Evolutionary conservation across 495 filamentous ascomycete species (phyloP), one percentile per base, ranked within the genome.

Genomic region (Podospora didyma): DNA sequence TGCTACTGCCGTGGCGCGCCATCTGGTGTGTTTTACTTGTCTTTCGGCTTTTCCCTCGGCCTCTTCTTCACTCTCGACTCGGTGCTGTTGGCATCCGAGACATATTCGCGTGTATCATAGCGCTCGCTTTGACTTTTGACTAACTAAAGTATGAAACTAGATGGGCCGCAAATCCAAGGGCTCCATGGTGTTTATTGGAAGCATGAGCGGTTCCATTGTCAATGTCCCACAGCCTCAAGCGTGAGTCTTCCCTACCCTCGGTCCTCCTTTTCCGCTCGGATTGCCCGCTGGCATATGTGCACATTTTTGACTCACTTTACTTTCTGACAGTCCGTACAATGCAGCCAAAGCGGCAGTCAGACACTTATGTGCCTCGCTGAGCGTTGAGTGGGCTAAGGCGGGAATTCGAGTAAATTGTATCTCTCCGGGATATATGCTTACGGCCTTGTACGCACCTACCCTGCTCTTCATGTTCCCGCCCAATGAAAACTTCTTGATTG

Each of bases 211-310:
- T 42, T 72, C 85, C 35, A 90, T 97, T 60, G 92, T 97, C 66
- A 97, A 97, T 58, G 85, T 97, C 6, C 93, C 93, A 2, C 93
- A 98, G 70, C 91, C 91, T 6, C 93, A 97, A 69, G 87, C 89
- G 63, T 79, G 65, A 69, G 75, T 66, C 28, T 39, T 19, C 37
- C 14, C 51, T 20, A 0, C 35, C 39, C 44, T 46, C 42, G 3
- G 26, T 31, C 26, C 9, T 31, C 9, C 9, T 22, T 37, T 21
- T 22, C 10, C 19, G 7, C 17, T 28, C 44, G 7, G 24, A 2
- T 41, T 51, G n/a, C 28, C n/a, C n/a, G n/a, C n/a, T n/a, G n/a
- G n/a, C n/a, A n/a, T n/a, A n/a, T n/a, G n/a, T n/a, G n/a, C n/a
- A n/a, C 20, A 47, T 14, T 6, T 47, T 21, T 47, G 10, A 42